Evolutionary conservation across 306 rosid species (phyloP).

Genomic region (Fagus crenata): DNA sequence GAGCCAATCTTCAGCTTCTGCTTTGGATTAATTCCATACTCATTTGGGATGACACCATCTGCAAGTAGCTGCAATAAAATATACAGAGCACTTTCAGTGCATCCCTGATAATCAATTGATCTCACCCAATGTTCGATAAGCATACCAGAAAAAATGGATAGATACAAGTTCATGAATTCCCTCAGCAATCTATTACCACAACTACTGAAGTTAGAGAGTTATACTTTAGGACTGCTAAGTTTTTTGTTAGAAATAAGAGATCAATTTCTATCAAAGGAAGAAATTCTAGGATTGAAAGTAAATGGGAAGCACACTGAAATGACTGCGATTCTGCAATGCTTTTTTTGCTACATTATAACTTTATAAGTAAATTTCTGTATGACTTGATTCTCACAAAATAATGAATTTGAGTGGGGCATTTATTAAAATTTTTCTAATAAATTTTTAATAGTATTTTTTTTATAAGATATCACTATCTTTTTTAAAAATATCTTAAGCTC

Average conservation of each 20-base stretch:
- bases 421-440: no score
- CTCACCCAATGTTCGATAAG: constrained; percentile 10
- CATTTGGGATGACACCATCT: constrained; percentile 97
- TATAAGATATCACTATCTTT: no score
- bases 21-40: constrained; percentile 90
- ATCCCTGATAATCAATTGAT: constrained; percentile 10
- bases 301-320: neutral
- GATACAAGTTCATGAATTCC: neutral
- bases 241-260: neutral
- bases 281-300: neutral
- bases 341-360: neutral
- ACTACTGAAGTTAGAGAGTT: neutral
- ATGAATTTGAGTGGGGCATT: no score
- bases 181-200: constrained; percentile 12
- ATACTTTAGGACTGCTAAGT: neutral
- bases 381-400: neutral
- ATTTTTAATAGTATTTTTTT: no score
- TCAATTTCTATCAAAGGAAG: neutral
- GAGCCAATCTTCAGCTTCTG: constrained; percentile 96
- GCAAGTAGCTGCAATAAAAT: constrained; percentile 72
- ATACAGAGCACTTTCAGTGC: constrained; percentile 25
- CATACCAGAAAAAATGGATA: constrained; percentile 39
- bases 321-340: neutral
- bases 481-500: no score
- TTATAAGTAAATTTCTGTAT: neutral